Conservation (phyloP, 805 yeast species). For the Starmerella scarabaei region DNA sequence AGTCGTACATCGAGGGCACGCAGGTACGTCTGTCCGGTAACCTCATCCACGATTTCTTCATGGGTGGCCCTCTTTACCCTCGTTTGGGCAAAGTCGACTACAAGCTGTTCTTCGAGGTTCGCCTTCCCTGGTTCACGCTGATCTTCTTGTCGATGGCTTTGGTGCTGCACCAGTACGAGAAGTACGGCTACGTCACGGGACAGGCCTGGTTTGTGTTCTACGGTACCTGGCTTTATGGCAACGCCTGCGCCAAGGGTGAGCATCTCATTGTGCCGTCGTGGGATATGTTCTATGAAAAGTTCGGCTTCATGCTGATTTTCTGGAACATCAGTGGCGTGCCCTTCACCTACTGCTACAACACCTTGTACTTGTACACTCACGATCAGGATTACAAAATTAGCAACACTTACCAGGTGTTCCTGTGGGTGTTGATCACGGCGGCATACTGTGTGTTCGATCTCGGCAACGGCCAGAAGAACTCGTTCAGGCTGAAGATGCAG, state of each 20-base stretch:
- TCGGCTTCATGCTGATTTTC: slow-evolving; percentile 96
- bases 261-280: slow-evolving; percentile 94
- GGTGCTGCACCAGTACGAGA: slow-evolving; percentile 65
- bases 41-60: slow-evolving; percentile 76
- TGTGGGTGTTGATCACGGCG: slow-evolving; percentile 43
- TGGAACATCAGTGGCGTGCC: slow-evolving; percentile 99
- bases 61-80: slow-evolving; percentile 97
- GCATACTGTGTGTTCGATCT: slow-evolving; percentile 93
- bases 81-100: slow-evolving; percentile 83
- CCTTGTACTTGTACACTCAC: slow-evolving; percentile 70
- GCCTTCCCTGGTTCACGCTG: slow-evolving; percentile 91
- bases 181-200: slow-evolving; percentile 64
- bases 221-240: slow-evolving; percentile 91
- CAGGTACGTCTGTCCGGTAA: slow-evolving; percentile 88
- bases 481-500: slow-evolving; percentile 61
- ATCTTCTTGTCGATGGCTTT: slow-evolving; percentile 65
- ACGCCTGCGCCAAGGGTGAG: slow-evolving; percentile 96
- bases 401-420: slow-evolving; percentile 40
- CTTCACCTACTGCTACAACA: slow-evolving; percentile 90
- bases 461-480: slow-evolving; percentile 86
- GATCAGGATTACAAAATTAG: slow-evolving; percentile 68
- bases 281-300: slow-evolving; percentile 99
- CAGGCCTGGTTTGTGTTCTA: slow-evolving; percentile 60
- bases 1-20: slow-evolving; percentile 54
- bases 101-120: slow-evolving; percentile 95